Evolutionary conservation across 2,329 filamentous ascomycete genomes (phyloP).

Genomic region (Neonectria neomacrospora): DNA sequence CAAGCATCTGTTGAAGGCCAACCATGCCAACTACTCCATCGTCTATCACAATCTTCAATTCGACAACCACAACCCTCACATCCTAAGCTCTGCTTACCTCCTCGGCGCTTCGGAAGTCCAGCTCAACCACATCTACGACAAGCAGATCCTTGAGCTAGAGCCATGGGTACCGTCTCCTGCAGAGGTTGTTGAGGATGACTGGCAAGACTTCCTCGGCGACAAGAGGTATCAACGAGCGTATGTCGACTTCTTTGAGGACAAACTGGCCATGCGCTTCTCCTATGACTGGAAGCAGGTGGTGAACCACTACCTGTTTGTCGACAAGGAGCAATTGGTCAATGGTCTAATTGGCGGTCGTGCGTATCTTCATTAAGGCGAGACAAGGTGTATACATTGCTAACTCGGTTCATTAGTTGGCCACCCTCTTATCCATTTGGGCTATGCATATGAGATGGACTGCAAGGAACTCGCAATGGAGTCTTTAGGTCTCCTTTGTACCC

Average conservation of each 20-base stretch:
- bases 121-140: slow-evolving; percentile 83
- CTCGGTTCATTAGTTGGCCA: slow-evolving; percentile 73
- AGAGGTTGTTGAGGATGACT: slow-evolving; percentile 85
- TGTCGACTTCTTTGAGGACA: slow-evolving; percentile 95
- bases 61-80: slow-evolving; percentile 86
- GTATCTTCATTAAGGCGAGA: slow-evolving; percentile 45
- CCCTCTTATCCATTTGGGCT: slow-evolving; percentile 94
- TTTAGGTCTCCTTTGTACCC: slow-evolving; percentile 71
- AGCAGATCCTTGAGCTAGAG: slow-evolving; percentile 76
- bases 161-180: slow-evolving; percentile 86
- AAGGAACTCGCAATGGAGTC: slow-evolving; percentile 91
- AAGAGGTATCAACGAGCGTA: slow-evolving; percentile 87
- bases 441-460: slow-evolving; percentile 88
- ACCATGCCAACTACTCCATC: slow-evolving; percentile 90
- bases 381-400: slow-evolving; percentile 31
- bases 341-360: slow-evolving; percentile 81
- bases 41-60: slow-evolving; percentile 79
- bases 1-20: slow-evolving; percentile 90
- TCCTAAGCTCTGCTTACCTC: slow-evolving; percentile 86
- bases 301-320: slow-evolving; percentile 78
- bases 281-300: slow-evolving; percentile 89
- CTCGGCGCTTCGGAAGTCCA: slow-evolving; percentile 80
- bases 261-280: slow-evolving; percentile 75
- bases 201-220: slow-evolving; percentile 85
- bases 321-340: slow-evolving; percentile 82